These are phyloP conservation scores for Pneumocystis murina DNA, from an alignment of 1,139 yeast species.

Conservation along the genomic window DNA sequence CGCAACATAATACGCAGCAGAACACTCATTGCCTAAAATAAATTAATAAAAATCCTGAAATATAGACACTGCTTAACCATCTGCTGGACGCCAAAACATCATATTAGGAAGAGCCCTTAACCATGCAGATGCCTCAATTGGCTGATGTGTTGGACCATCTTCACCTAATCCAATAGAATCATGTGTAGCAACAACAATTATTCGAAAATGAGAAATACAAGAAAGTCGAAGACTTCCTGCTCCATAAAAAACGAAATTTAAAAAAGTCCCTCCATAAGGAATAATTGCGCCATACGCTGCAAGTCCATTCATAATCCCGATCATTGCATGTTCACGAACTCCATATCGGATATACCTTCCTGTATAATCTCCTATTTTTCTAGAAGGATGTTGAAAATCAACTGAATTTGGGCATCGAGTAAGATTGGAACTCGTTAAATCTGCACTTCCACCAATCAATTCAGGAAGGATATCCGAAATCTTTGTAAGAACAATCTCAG, in stretches of 20 bases:
- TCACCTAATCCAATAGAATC: constrained; percentile 99
- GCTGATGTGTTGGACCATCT: constrained; percentile 99
- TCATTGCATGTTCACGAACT: constrained; percentile 99
- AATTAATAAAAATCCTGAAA: neutral
- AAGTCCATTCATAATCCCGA: constrained; percentile 97
- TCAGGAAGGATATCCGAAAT: constrained; percentile 64
- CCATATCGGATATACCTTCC: constrained; percentile 98
- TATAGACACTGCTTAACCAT: neutral
- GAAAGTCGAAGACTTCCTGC: constrained; percentile 94
- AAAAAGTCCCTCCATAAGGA: constrained; percentile 95
- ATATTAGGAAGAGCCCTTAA: constrained; percentile 93
- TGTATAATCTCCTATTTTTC: constrained; percentile 68
- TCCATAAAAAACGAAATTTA: constrained; percentile 94
- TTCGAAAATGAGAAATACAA: constrained; percentile 86
- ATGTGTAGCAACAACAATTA: constrained; percentile 96
- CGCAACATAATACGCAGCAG: constrained; percentile 87
- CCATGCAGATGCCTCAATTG: constrained; percentile 96
- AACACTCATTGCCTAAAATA: constrained; percentile 97
- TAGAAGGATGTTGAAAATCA: constrained; percentile 85
- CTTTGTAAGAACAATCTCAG: constrained; percentile 62
- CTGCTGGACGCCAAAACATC: constrained; percentile 85
- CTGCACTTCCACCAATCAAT: constrained; percentile 96
- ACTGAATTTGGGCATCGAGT: constrained; percentile 74
- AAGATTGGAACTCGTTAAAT: constrained; percentile 92
- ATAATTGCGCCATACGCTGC: constrained; percentile 89